Conservation (phyloP, 208 protist species). For the Naegleria lovaniensis region DNA sequence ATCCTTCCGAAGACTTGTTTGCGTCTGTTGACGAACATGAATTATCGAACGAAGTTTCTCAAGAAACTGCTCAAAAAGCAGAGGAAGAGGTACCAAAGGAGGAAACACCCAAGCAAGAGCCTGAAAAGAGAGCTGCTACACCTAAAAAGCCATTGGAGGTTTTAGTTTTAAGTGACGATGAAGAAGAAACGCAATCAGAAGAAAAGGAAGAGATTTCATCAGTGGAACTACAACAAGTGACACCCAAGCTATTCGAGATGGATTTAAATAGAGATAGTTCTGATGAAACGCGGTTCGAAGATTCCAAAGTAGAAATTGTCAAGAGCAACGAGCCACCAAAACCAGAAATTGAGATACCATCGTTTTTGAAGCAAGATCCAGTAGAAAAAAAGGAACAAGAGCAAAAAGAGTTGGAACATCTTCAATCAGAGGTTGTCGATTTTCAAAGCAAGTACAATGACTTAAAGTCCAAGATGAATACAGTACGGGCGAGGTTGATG, state of each 20-base stretch:
- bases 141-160: background rate
- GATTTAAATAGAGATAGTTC: background rate
- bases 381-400: background rate
- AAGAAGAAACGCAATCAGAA: background rate
- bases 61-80: background rate
- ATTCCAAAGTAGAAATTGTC: background rate
- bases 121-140: background rate
- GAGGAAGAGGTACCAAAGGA: background rate
- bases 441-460: background rate
- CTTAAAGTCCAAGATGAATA: background rate
- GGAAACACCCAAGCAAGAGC: background rate
- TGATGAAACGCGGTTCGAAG: background rate
- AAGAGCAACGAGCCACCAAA: background rate
- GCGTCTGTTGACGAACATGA: background rate
- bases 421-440: background rate
- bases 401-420: background rate
- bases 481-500: background rate
- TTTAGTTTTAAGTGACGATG: background rate
- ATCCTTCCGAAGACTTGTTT: background rate
- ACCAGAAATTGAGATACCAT: background rate
- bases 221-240: background rate
- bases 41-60: too few species aligned
- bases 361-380: too few species aligned
- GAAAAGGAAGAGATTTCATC: background rate
- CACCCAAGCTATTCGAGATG: background rate